Evolutionary conservation across 176 grass and related monocot genomes (phyloP).

Genomic region (Bonia amplexicaulis): DNA sequence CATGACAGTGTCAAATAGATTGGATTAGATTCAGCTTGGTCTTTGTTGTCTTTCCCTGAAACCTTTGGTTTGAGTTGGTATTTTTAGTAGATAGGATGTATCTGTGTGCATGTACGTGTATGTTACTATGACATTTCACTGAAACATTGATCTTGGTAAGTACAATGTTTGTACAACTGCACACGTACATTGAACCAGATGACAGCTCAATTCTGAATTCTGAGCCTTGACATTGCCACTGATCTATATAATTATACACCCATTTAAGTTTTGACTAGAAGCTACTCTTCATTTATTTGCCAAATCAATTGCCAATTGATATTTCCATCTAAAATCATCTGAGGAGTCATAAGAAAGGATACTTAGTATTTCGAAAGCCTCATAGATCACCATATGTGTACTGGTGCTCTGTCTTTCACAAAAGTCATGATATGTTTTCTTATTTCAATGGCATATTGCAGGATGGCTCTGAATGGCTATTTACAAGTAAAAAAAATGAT

Average conservation of each 20-base stretch:
- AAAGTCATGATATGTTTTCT: background rate
- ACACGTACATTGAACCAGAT: background rate
- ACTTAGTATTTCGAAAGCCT: background rate
- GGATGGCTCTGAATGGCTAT: constrained; percentile 63
- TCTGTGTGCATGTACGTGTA: no score
- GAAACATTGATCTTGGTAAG: background rate
- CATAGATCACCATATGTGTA: background rate
- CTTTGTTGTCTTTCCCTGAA: background rate
- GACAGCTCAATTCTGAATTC: background rate
- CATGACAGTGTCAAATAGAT: background rate
- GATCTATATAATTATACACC: background rate
- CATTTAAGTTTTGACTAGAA: background rate
- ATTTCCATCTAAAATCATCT: background rate
- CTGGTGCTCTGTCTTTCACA: background rate
- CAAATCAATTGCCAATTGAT: background rate
- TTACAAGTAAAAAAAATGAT: constrained; percentile 41
- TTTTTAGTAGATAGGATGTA: no score
- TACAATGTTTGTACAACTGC: background rate
- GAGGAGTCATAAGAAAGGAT: background rate
- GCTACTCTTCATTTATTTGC: background rate
- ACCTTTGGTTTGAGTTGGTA: background rate
- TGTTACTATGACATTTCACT: background rate
- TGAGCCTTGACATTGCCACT: background rate
- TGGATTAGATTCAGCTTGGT: background rate
- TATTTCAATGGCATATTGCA: constrained; percentile 16